Evolutionary conservation across 352 stramenopile species (phyloP), one percentile per base, ranked within the genome.

Genomic region (Aphanomyces stellatus): DNA sequence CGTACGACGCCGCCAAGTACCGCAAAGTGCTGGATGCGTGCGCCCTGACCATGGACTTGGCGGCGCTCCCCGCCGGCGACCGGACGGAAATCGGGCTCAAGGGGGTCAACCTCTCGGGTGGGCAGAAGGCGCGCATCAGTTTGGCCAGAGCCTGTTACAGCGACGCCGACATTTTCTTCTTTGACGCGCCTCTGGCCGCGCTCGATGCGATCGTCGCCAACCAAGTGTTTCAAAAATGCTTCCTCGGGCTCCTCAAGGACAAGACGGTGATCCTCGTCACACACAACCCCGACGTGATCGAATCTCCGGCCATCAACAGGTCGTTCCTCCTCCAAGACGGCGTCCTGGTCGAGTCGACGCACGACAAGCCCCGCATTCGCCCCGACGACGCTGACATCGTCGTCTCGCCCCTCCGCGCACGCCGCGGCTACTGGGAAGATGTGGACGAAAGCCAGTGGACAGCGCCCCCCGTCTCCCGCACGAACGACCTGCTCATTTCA

Each of bases 121-220:
- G 76, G 73, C 34, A 61, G 24, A 83, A 81, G 69, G 63, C 62
- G 4, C 57, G 70, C 19, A 57, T 75, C 17, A 19, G 13, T 11
- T 30, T 71, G 13, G 61, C 61, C 2, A 17, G 61, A 13, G 61
- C 61, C 13, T 63, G 43, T 27, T 68, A 68, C 30, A 62, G 24
- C 30, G 46, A 63, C 27, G 61, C 15, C 42, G 46, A 59, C 40
- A 65, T 68, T 2, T 40, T 68, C 10, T 2, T 68, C 13, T 25
- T 68, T 7, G 61, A 68, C 51, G 35, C 43, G 27, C 61, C 61
- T 5, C 46, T 68, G 22, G 27, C 31, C 35, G 89, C 91, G 17
- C 90, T 98, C 1, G 92, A 98, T 74, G 84, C 82, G 42, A 86
- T 97, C 72, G 91, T 98, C 31, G 88, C 77, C 19, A 82, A 81